These are phyloP conservation scores for Penicillium roqueforti DNA, from an alignment of 495 filamentous ascomycete genomes.

Conservation along the genomic window DNA sequence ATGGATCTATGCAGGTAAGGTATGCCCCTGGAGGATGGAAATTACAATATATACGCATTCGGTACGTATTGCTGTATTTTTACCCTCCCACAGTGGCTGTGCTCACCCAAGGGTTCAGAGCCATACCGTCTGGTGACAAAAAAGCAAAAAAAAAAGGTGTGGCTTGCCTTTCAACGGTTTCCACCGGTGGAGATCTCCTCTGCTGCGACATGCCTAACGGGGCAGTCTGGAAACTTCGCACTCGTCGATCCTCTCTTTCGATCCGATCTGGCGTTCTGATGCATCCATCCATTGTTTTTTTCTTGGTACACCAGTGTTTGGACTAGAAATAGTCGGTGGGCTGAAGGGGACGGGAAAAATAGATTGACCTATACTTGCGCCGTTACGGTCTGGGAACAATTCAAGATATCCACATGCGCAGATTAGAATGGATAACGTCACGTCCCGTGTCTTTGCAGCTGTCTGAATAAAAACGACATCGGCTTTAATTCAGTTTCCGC, in stretches of 20 bases:
- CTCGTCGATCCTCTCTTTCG: slow-evolving; percentile 25
- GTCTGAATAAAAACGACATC: not conserved
- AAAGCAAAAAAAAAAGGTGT: slow-evolving; percentile 26
- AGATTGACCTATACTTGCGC: slow-evolving; percentile 14
- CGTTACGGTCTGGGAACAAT: slow-evolving; percentile 1
- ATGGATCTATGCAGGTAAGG: slow-evolving; percentile 3
- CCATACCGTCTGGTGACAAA: slow-evolving; percentile 2
- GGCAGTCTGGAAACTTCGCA: slow-evolving; percentile 19
- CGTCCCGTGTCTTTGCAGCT: not conserved
- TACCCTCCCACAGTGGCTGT: not conserved
- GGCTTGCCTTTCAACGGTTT: slow-evolving; percentile 31
- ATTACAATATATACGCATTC: not conserved
- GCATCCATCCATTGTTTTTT: slow-evolving; percentile 7
- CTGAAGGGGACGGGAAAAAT: slow-evolving; percentile 18
- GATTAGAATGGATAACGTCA: slow-evolving; percentile 1
- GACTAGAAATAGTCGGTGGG: slow-evolving; percentile 14
- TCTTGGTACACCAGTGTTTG: slow-evolving; percentile 16
- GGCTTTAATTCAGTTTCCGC: slow-evolving; percentile 1
- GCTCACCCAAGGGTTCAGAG: not conserved
- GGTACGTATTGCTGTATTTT: no score
- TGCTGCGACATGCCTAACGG: slow-evolving; percentile 20
- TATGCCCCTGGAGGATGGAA: not conserved
- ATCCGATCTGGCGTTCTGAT: slow-evolving; percentile 13
- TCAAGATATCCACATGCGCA: not conserved
- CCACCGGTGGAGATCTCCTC: slow-evolving; percentile 16